phyloP scores from a whole-genome alignment of 140 eudicot genomes.

The Ambrosia hybrid region DNA sequence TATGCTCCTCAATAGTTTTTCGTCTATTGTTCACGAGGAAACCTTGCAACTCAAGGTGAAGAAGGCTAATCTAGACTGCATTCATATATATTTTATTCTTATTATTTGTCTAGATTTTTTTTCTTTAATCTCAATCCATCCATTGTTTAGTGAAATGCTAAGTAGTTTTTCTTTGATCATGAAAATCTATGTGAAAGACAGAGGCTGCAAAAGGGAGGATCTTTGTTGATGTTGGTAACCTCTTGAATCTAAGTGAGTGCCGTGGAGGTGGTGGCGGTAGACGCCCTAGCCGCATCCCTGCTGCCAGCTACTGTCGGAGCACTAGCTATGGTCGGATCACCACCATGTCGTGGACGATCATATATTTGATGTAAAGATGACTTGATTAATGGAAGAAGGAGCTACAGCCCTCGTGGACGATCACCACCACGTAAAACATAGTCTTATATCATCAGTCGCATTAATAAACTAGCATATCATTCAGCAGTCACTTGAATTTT shows the following conservation, averaged over 20 bases:
- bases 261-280: no score
- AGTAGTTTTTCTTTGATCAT: background rate
- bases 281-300: no score
- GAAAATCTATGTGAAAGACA: conserved; percentile 44
- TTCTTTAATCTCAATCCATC: background rate
- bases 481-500: background rate
- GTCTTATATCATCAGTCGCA: background rate
- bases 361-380: no score
- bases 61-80: conserved; percentile 13
- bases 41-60: conserved; percentile 85
- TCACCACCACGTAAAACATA: conserved; percentile 53
- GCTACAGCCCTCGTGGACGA: no score
- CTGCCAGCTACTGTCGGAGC: no score
- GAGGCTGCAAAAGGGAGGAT: conserved; percentile 79
- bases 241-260: no score
- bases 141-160: conserved; percentile 10
- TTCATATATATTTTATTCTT: background rate
- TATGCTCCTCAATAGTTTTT: conserved; percentile 90
- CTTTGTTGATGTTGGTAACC: conserved; percentile 82
- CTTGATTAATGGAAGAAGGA: no score
- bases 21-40: conserved; percentile 84
- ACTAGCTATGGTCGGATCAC: no score
- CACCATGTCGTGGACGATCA: no score
- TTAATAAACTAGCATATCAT: background rate
- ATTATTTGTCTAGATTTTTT: background rate